A percentile compares a stretch with the other conserved stretches of the same genome.
These are phyloP conservation scores for Ophiognomonia clavigignenti-juglandacearum DNA, from an alignment of 2,329 filamentous ascomycete genomes.

Conservation along the genomic window DNA sequence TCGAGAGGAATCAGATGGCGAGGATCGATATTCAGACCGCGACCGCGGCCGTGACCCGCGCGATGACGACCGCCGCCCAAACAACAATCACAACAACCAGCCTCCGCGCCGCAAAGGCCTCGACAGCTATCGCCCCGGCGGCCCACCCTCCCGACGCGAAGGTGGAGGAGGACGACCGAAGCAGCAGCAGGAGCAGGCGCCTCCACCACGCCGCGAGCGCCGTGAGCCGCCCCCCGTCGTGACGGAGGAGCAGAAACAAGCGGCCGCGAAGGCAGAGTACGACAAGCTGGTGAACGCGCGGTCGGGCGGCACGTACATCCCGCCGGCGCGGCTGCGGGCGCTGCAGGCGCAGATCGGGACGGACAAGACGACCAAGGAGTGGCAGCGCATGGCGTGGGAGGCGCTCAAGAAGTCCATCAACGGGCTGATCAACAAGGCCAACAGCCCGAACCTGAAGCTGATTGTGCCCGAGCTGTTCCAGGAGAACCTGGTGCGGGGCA, in stretches of 20 bases:
- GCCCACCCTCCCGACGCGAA: constrained; percentile 32
- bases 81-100: constrained; percentile 21
- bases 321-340: constrained; percentile 82
- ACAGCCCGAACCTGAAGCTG: constrained; percentile 94
- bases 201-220: constrained; percentile 4
- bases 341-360: constrained; percentile 88
- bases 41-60: constrained; percentile 22
- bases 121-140: constrained; percentile 16
- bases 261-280: constrained; percentile 85
- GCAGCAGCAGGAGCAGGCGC: constrained; percentile 35
- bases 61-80: neutral
- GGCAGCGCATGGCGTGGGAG: constrained; percentile 99
- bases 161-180: constrained; percentile 46
- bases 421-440: constrained; percentile 98
- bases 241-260: constrained; percentile 80
- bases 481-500: constrained; percentile 87
- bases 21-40: constrained; percentile 11
- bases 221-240: constrained; percentile 35
- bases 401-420: constrained; percentile 98
- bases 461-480: constrained; percentile 94
- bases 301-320: constrained; percentile 94
- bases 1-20: constrained; percentile 16
- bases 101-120: neutral
- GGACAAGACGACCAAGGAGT: constrained; percentile 93
- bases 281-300: constrained; percentile 88